These are phyloP conservation scores for Anacardium occidentale DNA, from an alignment of 345 rosid genomes.

Conservation along the genomic window DNA sequence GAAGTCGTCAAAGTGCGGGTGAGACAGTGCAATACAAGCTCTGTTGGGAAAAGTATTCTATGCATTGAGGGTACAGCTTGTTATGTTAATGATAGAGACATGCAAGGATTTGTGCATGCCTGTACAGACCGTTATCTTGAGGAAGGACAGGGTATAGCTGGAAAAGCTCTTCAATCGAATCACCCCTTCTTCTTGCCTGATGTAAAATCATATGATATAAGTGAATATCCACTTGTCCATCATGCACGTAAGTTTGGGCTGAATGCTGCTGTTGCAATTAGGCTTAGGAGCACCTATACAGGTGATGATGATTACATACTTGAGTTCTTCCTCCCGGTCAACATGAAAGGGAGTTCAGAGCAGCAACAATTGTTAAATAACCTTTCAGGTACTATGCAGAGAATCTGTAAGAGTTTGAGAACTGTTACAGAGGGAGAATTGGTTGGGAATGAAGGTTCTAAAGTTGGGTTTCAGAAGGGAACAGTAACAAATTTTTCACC, in stretches of 20 bases:
- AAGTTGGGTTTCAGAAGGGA: constrained; percentile 32
- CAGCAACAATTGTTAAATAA: constrained; percentile 79
- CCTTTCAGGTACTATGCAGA: constrained; percentile 83
- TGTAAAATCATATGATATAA: constrained; percentile 69
- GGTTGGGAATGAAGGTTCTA: constrained; percentile 29
- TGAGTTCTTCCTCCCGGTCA: constrained; percentile 82
- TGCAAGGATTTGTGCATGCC: constrained; percentile 78
- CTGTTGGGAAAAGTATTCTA: constrained; percentile 43
- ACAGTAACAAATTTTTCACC: constrained; percentile 29
- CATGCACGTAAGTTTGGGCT: constrained; percentile 82
- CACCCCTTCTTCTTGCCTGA: constrained; percentile 73
- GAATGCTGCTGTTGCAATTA: constrained; percentile 89
- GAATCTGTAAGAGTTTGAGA: constrained; percentile 73
- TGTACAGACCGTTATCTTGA: constrained; percentile 69
- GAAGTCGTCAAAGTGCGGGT: constrained; percentile 47
- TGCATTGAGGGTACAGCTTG: constrained; percentile 73
- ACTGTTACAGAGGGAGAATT: constrained; percentile 63
- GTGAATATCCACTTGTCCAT: constrained; percentile 80
- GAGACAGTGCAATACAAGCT: constrained; percentile 31
- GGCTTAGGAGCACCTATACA: constrained; percentile 77
- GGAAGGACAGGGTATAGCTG: constrained; percentile 84
- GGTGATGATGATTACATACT: constrained; percentile 69
- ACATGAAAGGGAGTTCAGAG: constrained; percentile 69
- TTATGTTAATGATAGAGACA: constrained; percentile 63
- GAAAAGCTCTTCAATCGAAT: constrained; percentile 78